phyloP scores from a whole-genome alignment of 257 asterid genomes.

The Przewalskia tangutica region DNA sequence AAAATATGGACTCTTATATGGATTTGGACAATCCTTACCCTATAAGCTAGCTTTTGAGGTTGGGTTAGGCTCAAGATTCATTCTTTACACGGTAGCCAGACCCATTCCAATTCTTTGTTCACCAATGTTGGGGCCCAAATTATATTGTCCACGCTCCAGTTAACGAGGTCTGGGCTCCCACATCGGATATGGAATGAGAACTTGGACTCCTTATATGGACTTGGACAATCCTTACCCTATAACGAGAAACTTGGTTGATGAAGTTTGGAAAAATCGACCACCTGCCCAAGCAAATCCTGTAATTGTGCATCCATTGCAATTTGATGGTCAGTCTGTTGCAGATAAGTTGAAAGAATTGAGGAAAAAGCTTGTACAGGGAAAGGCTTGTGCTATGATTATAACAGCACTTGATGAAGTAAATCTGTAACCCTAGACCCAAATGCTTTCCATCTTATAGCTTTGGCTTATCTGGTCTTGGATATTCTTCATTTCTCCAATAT shows the following conservation, averaged over 20 bases:
- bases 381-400: slow-evolving; percentile 55
- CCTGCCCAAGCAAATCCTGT: slow-evolving; percentile 60
- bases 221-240: no score
- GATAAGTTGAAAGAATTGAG: slow-evolving; percentile 77
- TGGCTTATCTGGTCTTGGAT: background rate
- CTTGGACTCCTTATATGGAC: no score
- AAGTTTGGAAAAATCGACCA: slow-evolving; percentile 83
- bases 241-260: slow-evolving; percentile 79
- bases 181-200: no score
- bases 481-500: background rate
- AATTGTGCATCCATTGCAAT: slow-evolving; percentile 58
- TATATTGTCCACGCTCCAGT: no score
- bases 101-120: no score
- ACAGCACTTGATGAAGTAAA: slow-evolving; percentile 82
- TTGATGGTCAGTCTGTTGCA: slow-evolving; percentile 70
- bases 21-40: no score
- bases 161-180: no score
- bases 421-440: background rate
- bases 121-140: no score
- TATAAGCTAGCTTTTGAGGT: no score
- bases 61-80: no score
- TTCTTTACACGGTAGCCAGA: no score
- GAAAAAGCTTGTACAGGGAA: slow-evolving; percentile 57
- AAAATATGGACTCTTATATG: no score
- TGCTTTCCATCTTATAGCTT: background rate